These are phyloP conservation scores for Candida morakotiae DNA, from an alignment of 805 yeast species.

Conservation along the genomic window DNA sequence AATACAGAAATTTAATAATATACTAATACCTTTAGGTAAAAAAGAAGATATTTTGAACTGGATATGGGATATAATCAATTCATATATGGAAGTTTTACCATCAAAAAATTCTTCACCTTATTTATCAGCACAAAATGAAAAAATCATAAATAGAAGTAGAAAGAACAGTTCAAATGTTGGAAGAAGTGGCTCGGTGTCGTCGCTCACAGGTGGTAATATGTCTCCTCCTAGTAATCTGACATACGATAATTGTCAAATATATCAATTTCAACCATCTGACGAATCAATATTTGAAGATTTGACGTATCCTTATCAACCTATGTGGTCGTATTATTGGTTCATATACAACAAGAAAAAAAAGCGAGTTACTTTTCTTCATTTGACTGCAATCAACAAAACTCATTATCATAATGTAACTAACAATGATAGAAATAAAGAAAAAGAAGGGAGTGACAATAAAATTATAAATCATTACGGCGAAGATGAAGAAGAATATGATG, in stretches of 20 bases:
- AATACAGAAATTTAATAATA: constrained; percentile 68
- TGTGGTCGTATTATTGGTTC: constrained; percentile 87
- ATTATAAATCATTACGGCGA: constrained; percentile 14
- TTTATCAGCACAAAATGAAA: constrained; percentile 14
- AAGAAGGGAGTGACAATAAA: constrained; percentile 8
- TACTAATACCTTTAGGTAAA: constrained; percentile 52
- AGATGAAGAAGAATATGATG: constrained; percentile 21
- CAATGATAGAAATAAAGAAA: constrained; percentile 10
- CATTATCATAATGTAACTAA: constrained; percentile 30
- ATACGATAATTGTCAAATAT: constrained; percentile 52
- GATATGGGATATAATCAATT: constrained; percentile 86
- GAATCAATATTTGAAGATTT: constrained; percentile 59
- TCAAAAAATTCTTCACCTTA: constrained; percentile 23
- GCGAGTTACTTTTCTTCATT: constrained; percentile 81
- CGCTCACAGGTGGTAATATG: constrained; percentile 12
- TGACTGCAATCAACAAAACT: constrained; percentile 47
- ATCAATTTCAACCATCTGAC: constrained; percentile 60
- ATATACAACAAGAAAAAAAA: constrained; percentile 87
- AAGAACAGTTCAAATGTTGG: constrained; percentile 21
- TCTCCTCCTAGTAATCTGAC: constrained; percentile 10
- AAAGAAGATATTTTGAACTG: constrained; percentile 46
- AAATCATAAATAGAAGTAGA: constrained; percentile 16
- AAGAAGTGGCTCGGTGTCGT: constrained; percentile 7
- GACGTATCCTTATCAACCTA: constrained; percentile 41
- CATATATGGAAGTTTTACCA: constrained; percentile 66